Conservation (phyloP, 176 grass and related monocot species). For the Bonia amplexicaulis region DNA sequence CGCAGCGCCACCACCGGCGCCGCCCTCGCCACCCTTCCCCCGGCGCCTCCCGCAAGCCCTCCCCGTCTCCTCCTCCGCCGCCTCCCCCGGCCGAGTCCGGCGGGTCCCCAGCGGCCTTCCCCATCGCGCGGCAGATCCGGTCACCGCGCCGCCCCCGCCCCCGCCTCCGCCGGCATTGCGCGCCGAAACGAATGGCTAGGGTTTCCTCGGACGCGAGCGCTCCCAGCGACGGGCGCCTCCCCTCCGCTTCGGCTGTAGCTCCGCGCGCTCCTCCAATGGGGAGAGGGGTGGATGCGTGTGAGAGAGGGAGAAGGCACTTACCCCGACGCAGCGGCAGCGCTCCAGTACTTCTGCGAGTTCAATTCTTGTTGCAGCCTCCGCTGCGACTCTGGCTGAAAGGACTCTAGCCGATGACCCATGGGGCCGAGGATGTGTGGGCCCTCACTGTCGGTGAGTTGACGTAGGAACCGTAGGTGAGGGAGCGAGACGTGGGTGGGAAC, state of each 20-base stretch:
- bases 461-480: fast-evolving
- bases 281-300: background rate
- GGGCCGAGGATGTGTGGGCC: fast-evolving
- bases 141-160: background rate
- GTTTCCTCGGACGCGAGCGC: background rate
- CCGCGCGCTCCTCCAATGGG: constrained; percentile 8
- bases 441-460: fast-evolving
- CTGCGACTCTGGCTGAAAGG: fast-evolving
- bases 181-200: background rate
- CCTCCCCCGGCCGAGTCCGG: background rate
- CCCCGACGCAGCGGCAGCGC: background rate
- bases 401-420: fast-evolving
- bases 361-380: background rate
- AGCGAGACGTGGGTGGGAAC: background rate
- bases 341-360: background rate
- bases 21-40: background rate
- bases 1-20: constrained; percentile 28
- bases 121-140: constrained; percentile 13
- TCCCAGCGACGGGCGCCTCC: background rate
- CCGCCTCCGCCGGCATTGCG: background rate
- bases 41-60: background rate
- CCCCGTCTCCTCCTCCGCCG: background rate
- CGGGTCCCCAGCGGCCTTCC: constrained; percentile 9
- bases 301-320: background rate
- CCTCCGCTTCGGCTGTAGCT: background rate